Evolutionary conservation across 106 monocot genomes (phyloP), one percentile per base, ranked within the genome.

Genomic region (Dendrobium chrysotoxum): DNA sequence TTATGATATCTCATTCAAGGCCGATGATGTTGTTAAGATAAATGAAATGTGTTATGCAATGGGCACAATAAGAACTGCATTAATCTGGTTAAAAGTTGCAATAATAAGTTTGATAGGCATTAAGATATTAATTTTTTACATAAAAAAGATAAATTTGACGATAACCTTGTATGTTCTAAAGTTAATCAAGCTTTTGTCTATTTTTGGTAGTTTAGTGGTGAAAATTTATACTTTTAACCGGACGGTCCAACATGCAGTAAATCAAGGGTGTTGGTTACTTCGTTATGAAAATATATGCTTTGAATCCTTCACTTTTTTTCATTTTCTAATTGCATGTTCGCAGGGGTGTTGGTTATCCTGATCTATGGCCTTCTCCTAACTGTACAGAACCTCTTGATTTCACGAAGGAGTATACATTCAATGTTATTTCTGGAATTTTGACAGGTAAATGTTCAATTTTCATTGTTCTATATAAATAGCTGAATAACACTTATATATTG

Each of bases 311-410:
- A 35, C 25, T 35, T 70, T 35, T 70, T 70, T 70, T 35, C 15
- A 70, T 70, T 47, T 45, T 47, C 44, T 12, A 41, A 75, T 68
- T 23, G 40, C 39, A 74, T 40, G 35, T 55, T 79, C 75, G 53
- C 82, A 99, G 99, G 99, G 95, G 99, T 74, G 40, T 46, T 65
- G 99, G 93, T 57, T 99, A 99, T 86, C 95, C 99, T 85, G 84
- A 87, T 85, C 92, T 99, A 76, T 99, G 92, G 93, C 95, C 99
- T 58, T 95, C 99, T 76, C 67, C 78, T 79, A 91, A 91, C 30
- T 99, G 99, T 73, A 92, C 82, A 53, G 95, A 95, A 79, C 95
- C 99, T 20, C 90, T 99, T 75, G 99, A 99, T 89, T 88, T 99
- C n/a, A 86, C 92, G 46, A 95, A 95, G 55, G 80, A 93, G 50